These are phyloP conservation scores for Candida sphagnicola DNA, from an alignment of 805 yeast genomes.

Conservation along the genomic window DNA sequence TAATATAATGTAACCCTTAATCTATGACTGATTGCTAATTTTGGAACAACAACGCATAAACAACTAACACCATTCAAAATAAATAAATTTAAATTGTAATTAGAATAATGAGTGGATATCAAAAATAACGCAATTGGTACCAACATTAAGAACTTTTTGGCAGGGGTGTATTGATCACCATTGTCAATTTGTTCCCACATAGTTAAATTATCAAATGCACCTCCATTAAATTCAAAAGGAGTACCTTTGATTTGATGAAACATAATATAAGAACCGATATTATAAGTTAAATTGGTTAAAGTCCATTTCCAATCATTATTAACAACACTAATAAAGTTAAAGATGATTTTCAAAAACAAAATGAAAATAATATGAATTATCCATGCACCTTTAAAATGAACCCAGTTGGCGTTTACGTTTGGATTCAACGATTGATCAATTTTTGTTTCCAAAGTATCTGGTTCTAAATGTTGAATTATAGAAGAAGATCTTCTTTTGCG, in stretches of 20 bases:
- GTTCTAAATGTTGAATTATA: constrained; percentile 85
- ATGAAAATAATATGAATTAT: constrained; percentile 84
- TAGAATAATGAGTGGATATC: constrained; percentile 84
- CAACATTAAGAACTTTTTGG: constrained; percentile 85
- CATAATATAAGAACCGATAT: constrained; percentile 90
- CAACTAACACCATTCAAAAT: constrained; percentile 77
- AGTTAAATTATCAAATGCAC: constrained; percentile 92
- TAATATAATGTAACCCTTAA: constrained; percentile 56
- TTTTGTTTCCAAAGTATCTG: constrained; percentile 87
- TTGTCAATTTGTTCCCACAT: constrained; percentile 99
- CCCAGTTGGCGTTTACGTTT: constrained; percentile 95
- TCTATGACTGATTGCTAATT: constrained; percentile 78
- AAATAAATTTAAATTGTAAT: constrained; percentile 76
- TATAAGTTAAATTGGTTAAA: constrained; percentile 84
- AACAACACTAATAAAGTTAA: constrained; percentile 76
- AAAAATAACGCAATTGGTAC: constrained; percentile 91
- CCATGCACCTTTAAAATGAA: constrained; percentile 96
- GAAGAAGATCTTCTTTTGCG: constrained; percentile 76
- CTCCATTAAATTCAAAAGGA: constrained; percentile 94
- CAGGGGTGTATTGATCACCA: constrained; percentile 96
- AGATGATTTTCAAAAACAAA: constrained; percentile 66
- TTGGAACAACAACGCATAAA: constrained; percentile 85
- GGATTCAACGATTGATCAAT: constrained; percentile 87
- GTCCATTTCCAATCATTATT: constrained; percentile 90
- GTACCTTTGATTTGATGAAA: constrained; percentile 96